phyloP scores from a whole-genome alignment of 352 stramenopile genomes.

The Globisporangium carolinianum region DNA sequence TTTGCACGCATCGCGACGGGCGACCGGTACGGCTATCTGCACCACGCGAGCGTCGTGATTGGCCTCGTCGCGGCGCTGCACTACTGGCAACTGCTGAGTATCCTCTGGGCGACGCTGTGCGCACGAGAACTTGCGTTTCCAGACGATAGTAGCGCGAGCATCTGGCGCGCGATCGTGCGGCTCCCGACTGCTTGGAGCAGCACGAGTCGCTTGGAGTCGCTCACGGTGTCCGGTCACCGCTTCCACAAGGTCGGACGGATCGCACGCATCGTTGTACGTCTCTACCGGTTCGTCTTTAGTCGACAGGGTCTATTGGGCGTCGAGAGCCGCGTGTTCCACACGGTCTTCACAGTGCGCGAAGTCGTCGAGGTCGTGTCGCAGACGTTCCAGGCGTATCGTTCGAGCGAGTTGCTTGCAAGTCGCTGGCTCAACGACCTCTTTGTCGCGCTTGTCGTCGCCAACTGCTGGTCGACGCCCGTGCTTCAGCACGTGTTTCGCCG shows the following conservation, averaged over 20 bases:
- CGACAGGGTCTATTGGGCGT: conserved; percentile 8
- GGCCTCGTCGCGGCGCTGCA: not conserved
- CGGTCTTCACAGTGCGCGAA: conserved; percentile 10
- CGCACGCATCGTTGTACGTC: not conserved
- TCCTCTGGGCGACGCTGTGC: not conserved
- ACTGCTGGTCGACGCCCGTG: conserved; percentile 9
- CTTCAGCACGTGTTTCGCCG: conserved; percentile 8
- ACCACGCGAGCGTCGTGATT: not conserved
- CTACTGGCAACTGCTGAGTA: conserved; percentile 4
- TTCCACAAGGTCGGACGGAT: too few species aligned
- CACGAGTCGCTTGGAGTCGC: not conserved
- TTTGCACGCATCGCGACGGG: not conserved
- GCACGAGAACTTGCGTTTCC: conserved; percentile 1
- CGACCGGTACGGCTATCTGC: conserved; percentile 1
- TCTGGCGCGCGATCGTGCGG: not conserved
- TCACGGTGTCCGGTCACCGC: too few species aligned
- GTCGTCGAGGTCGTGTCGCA: conserved; percentile 12
- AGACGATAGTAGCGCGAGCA: not conserved
- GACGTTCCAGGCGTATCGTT: conserved; percentile 12
- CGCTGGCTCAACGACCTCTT: conserved; percentile 4
- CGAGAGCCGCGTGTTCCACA: conserved; percentile 5
- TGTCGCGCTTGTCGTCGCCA: conserved; percentile 2
- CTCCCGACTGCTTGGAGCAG: not conserved
- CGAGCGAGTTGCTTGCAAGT: conserved; percentile 4
- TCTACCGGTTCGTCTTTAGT: not conserved